phyloP scores from a whole-genome alignment of 768 basidiomycete genomes.

The Candolleomyces eurysporus region DNA sequence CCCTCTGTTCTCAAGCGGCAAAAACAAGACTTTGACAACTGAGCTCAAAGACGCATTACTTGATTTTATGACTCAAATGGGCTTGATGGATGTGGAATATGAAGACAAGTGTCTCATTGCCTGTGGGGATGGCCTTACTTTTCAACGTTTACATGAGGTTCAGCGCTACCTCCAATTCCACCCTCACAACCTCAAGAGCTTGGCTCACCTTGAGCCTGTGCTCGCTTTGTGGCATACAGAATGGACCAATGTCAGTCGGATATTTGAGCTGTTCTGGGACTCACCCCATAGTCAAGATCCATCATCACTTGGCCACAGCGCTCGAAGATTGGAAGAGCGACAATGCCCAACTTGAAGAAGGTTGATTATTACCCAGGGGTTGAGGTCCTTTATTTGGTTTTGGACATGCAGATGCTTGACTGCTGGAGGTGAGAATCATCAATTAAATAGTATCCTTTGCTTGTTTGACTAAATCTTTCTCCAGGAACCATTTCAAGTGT shows the following conservation, averaged over 20 bases:
- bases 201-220: slow-evolving; percentile 22
- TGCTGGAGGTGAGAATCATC: too few species aligned
- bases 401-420: slow-evolving; percentile 30
- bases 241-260: slow-evolving; percentile 26
- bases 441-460: too few species aligned
- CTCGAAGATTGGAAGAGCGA: slow-evolving; percentile 23
- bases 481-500: too few species aligned
- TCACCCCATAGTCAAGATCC: slow-evolving; percentile 18
- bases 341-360: slow-evolving; percentile 30
- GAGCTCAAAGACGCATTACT: slow-evolving; percentile 29
- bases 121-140: slow-evolving; percentile 37
- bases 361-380: slow-evolving; percentile 26
- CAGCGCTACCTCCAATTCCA: slow-evolving; percentile 26
- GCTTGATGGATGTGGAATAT: too few species aligned
- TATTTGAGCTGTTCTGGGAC: slow-evolving; percentile 32
- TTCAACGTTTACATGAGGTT: slow-evolving; percentile 24
- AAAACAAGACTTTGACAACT: slow-evolving; percentile 22
- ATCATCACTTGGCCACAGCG: slow-evolving; percentile 28
- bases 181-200: slow-evolving; percentile 13
- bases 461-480: too few species aligned
- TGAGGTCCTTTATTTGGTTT: slow-evolving; percentile 22
- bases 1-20: slow-evolving; percentile 25
- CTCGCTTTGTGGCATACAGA: slow-evolving; percentile 27
- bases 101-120: slow-evolving; percentile 21
- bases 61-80: slow-evolving; percentile 31